phyloP scores from a whole-genome alignment of 345 rosid genomes.

The Mercurialis annua region DNA sequence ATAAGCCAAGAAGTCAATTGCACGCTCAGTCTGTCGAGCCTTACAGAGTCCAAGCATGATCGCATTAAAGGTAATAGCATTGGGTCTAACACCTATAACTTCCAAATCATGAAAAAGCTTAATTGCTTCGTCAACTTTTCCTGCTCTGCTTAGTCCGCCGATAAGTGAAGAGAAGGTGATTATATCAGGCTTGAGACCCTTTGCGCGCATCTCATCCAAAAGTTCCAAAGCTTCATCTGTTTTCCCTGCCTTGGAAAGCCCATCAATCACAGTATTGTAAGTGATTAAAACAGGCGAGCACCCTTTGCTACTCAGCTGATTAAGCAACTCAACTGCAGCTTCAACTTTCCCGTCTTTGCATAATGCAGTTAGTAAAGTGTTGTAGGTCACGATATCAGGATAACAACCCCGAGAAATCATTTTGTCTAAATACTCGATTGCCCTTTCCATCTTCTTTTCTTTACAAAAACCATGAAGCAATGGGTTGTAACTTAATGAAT shows the following conservation, averaged over 20 bases:
- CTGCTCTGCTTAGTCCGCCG: conserved; percentile 77
- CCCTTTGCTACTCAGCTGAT: conserved; percentile 70
- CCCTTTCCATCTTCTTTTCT: conserved; percentile 86
- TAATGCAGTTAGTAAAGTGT: conserved; percentile 74
- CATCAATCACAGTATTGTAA: conserved; percentile 81
- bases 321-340: conserved; percentile 77
- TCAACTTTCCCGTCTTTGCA: conserved; percentile 88
- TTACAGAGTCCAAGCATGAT: conserved; percentile 77
- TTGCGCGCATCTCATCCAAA: conserved; percentile 67
- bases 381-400: conserved; percentile 91
- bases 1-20: conserved; percentile 77
- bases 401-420: conserved; percentile 88
- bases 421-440: conserved; percentile 67
- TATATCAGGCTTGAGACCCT: conserved; percentile 71
- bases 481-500: conserved; percentile 76
- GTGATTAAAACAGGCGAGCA: conserved; percentile 78
- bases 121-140: conserved; percentile 74
- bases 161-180: conserved; percentile 76
- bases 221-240: conserved; percentile 67
- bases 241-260: conserved; percentile 76
- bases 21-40: conserved; percentile 61
- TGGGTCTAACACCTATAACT: conserved; percentile 60
- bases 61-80: conserved; percentile 64
- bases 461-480: conserved; percentile 83
- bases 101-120: conserved; percentile 70